Evolutionary conservation across 1,139 yeast genomes (phyloP).

Genomic region (Pichia sp.): DNA sequence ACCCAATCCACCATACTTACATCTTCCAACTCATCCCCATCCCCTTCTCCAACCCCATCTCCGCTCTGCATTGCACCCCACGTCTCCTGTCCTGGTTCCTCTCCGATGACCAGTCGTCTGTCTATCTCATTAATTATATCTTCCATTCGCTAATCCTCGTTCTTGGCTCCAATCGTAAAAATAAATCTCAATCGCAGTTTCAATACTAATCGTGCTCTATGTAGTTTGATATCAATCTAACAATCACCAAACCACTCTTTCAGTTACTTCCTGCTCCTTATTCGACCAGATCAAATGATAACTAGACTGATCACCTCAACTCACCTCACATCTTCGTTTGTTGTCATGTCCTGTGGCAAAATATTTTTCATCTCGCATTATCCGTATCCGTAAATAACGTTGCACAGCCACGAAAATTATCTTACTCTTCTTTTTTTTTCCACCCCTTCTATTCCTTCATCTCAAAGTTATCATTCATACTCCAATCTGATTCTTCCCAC

Average conservation of each 20-base stretch:
- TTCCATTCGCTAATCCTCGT: background rate
- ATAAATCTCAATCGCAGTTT: too few species aligned
- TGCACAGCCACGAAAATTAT: background rate
- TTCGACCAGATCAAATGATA: too few species aligned
- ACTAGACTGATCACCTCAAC: too few species aligned
- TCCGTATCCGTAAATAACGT: background rate
- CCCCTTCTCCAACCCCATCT: background rate
- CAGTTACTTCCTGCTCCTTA: too few species aligned
- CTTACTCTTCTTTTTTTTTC: background rate
- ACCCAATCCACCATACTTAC: slow-evolving; percentile 11
- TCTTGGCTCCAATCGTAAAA: too few species aligned
- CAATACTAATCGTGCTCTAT: too few species aligned
- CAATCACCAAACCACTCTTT: too few species aligned
- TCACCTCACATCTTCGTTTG: too few species aligned
- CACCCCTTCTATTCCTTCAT: background rate
- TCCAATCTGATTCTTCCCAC: background rate
- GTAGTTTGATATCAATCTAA: too few species aligned
- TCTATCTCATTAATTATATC: background rate
- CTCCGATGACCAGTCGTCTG: background rate
- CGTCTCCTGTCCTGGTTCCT: too few species aligned
- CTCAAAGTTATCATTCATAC: background rate
- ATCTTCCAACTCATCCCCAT: slow-evolving; percentile 6
- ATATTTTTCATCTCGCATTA: background rate
- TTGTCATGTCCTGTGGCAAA: too few species aligned
- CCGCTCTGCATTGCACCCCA: too few species aligned